Base-by-base conservation (phyloP, 768 basidiomycete genomes). In the Russula dissimulans region DNA sequence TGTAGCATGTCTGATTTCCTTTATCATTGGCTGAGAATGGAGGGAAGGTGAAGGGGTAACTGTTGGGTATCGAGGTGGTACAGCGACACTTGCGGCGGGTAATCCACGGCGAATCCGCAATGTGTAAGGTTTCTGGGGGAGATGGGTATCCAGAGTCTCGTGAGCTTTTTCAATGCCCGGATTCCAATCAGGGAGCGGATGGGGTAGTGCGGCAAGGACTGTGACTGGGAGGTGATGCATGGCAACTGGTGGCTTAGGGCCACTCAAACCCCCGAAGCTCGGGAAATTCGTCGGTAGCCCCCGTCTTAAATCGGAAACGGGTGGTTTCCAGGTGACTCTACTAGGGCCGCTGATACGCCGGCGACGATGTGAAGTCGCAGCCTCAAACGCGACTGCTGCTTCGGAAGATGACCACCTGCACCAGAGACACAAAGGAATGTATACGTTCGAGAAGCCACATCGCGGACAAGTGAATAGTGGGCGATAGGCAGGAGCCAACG, bases 341-440 rank as follows among this genome's bases (percentile, higher is more conserved):
- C 57, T 15, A 8, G 62, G 62, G 10, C 53, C 53, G 41, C 58
- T 63, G 36, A 60, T 47, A 41, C 53, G 36, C 26, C 64, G 56
- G 7, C 54, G 36, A 6, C 57, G 55, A 31, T 49, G 53, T 36
- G 54, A 41, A 29, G 49, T 41, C 36, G 53, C 44, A 12, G 48
- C 53, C 39, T 59, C 45, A 49, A 65, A 65, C 18, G 56, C 54
- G 2, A 45, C 22, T 32, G 57, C 32, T 9, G 56, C 50, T 26
- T 58, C 61, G 5, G 54, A 45, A 45, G 62, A 64, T 41, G 62
- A 53, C 64, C 64, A 65, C 11, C 57, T 46, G 42, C 64, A 65
- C 64, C 64, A 65, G 12, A 65, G 62, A 44, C 64, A 65, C 36
- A 65, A 44, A 5, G 64, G 62, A 42, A 65, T 63, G 42, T 55